Evolutionary conservation across 2,329 filamentous ascomycete species (phyloP), one percentile per base, ranked within the genome.

Genomic region (Mycocentrospora acerina): DNA sequence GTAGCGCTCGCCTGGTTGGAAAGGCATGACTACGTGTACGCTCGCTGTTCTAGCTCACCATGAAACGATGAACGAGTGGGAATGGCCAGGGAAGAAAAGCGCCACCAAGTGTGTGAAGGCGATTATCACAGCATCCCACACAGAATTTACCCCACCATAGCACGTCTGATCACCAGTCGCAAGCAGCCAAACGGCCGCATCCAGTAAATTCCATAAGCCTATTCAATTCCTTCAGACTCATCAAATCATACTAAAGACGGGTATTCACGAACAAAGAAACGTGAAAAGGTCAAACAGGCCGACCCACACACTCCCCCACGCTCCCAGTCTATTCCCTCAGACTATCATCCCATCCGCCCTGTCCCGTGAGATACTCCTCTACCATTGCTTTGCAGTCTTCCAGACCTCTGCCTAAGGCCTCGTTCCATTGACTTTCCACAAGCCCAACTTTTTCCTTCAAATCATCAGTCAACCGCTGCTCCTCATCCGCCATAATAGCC

Each of bases 381-480:
- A 95, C 84, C 35, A 85, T 75, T 61, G 82, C 80, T 68, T 88
- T 91, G 46, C 90, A 83, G 12, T 75, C 78, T 44, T 79, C 80
- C 53, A 97, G 77, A 38, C 83, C 81, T 46, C 83, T 82, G 1
- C 90, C 91, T n/a, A 97, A 73, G 4, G 88, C 90, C 57, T 89
- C 87, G 24, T 79, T 76, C 91, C 93, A 97, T 69, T 95, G 89
- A 37, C 89, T 86, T 68, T 95, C 90, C 24, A 97, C 88, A 48
- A 90, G 81, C 22, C 85, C 81, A 2, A 96, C 93, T 69, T 94
- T 95, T 59, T 96, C 91, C 70, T 97, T 93, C 51, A 97, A 69
- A 60, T 96, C 91, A 32, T 84, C 82, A 6, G 90, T 95, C 59
- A 96, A 69, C 38, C 79, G 71, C 24, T 73, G 71, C 57, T 86